Evolutionary conservation across 345 rosid genomes (phyloP).

Genomic region (Hibiscus mutabilis): DNA sequence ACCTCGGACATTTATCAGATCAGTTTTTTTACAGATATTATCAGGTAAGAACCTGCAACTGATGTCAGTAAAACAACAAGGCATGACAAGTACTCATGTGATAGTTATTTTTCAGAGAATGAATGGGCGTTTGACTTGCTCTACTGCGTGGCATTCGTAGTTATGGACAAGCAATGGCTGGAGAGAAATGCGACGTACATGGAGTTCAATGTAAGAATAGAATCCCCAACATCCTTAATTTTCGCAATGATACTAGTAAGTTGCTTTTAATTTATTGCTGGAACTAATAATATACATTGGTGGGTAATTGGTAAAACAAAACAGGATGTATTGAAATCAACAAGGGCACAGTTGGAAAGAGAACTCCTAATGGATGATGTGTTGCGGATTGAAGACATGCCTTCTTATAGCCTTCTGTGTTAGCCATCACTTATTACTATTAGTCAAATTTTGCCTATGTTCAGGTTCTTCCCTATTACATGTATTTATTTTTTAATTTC

Average conservation of each 20-base stretch:
- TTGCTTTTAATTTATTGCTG: too few species aligned
- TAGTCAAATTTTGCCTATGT: too few species aligned
- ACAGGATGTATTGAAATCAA: slow-evolving; percentile 74
- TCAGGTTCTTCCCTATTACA: too few species aligned
- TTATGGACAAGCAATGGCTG: slow-evolving; percentile 96
- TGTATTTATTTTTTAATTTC: too few species aligned
- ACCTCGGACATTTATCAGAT: slow-evolving; percentile 64
- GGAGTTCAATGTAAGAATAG: slow-evolving; percentile 80
- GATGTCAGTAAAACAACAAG: too few species aligned
- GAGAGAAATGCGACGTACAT: slow-evolving; percentile 84
- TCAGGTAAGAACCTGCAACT: slow-evolving; percentile 45
- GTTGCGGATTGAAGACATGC: slow-evolving; percentile 77
- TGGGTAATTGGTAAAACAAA: neutral
- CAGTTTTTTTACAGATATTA: slow-evolving; percentile 74
- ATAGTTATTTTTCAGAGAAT: slow-evolving; percentile 39
- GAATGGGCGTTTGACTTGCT: slow-evolving; percentile 95
- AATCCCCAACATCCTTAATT: neutral
- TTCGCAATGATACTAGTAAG: neutral
- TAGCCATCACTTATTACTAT: slow-evolving; percentile 12
- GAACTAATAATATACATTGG: too few species aligned
- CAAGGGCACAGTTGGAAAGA: slow-evolving; percentile 65
- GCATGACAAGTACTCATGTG: too few species aligned
- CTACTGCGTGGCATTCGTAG: slow-evolving; percentile 75
- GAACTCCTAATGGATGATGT: slow-evolving; percentile 86
- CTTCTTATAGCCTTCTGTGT: slow-evolving; percentile 67